phyloP scores from a whole-genome alignment of 345 rosid species.

The Linum usitatissimum region DNA sequence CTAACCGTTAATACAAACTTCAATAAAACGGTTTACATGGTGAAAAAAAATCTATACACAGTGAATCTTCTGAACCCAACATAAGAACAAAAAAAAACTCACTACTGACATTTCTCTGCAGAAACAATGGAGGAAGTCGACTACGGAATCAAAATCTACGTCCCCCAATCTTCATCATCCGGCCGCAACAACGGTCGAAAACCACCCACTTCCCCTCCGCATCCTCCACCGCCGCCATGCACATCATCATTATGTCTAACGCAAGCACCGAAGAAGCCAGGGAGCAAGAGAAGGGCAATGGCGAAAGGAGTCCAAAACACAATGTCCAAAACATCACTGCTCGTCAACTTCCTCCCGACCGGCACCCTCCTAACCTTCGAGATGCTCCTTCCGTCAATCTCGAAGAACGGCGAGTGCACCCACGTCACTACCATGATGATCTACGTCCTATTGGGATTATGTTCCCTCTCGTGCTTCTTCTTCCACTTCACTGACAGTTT shows the following conservation, averaged over 20 bases:
- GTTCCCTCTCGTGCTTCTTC: slow-evolving; percentile 61
- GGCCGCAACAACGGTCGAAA: too few relatives aligned
- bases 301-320: slow-evolving; percentile 67
- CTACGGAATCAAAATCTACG: slow-evolving; percentile 51
- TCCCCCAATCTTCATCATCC: slow-evolving; percentile 28
- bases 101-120: too few relatives aligned
- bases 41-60: neutral
- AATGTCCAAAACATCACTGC: slow-evolving; percentile 61
- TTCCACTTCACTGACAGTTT: slow-evolving; percentile 72
- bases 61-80: neutral
- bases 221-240: neutral
- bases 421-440: slow-evolving; percentile 27
- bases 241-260: neutral
- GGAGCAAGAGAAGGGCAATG: slow-evolving; percentile 41
- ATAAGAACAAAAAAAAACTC: too few relatives aligned
- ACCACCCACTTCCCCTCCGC: neutral
- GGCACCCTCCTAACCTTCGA: slow-evolving; percentile 77
- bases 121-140: slow-evolving; percentile 40
- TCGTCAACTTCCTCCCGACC: slow-evolving; percentile 59
- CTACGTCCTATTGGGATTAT: slow-evolving; percentile 37
- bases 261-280: slow-evolving; percentile 17
- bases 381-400: slow-evolving; percentile 61
- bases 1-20: too few relatives aligned
- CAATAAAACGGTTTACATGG: too few relatives aligned
- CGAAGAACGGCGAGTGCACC: slow-evolving; percentile 31